phyloP scores from a whole-genome alignment of 2,329 filamentous ascomycete genomes.

The Emmonsiellopsis sp. region DNA sequence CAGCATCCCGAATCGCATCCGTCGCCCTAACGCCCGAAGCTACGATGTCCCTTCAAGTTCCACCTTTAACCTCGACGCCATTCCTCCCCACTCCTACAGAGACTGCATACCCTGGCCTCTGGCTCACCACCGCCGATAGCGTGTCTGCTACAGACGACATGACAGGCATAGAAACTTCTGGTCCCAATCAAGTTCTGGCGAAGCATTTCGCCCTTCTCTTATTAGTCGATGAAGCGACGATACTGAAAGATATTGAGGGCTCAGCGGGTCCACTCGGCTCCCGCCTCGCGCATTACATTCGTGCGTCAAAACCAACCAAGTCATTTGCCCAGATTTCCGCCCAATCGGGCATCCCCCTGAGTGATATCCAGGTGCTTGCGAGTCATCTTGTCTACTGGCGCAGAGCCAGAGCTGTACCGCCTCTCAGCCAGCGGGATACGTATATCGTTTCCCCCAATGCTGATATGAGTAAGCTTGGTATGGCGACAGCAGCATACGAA shows the following conservation, averaged over 20 bases:
- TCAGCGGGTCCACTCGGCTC: constrained; percentile 67
- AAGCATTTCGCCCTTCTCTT: constrained; percentile 82
- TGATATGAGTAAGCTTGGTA: constrained; percentile 60
- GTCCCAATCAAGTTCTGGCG: constrained; percentile 52
- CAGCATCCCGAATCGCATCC: constrained; percentile 76
- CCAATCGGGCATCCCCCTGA: constrained; percentile 55
- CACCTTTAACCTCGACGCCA: constrained; percentile 55
- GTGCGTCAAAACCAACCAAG: constrained; percentile 50
- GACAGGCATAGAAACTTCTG: constrained; percentile 47
- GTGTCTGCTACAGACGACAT: constrained; percentile 60
- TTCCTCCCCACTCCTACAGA: constrained; percentile 63
- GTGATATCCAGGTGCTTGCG: constrained; percentile 76
- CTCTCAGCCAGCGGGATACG: constrained; percentile 77
- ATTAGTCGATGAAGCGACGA: constrained; percentile 70
- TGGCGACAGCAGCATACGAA: constrained; percentile 63
- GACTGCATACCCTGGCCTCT: constrained; percentile 62
- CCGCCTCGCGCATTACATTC: constrained; percentile 65
- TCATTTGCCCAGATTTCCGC: constrained; percentile 63
- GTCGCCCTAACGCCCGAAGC: constrained; percentile 60
- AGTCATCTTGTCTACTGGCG: constrained; percentile 96
- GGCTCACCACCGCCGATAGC: constrained; percentile 79
- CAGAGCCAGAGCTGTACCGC: constrained; percentile 80
- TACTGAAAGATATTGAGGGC: constrained; percentile 58
- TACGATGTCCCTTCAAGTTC: constrained; percentile 55
- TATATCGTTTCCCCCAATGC: constrained; percentile 91